Evolutionary conservation across 495 filamentous ascomycete genomes (phyloP).

Genomic region (Neurospora sp.): DNA sequence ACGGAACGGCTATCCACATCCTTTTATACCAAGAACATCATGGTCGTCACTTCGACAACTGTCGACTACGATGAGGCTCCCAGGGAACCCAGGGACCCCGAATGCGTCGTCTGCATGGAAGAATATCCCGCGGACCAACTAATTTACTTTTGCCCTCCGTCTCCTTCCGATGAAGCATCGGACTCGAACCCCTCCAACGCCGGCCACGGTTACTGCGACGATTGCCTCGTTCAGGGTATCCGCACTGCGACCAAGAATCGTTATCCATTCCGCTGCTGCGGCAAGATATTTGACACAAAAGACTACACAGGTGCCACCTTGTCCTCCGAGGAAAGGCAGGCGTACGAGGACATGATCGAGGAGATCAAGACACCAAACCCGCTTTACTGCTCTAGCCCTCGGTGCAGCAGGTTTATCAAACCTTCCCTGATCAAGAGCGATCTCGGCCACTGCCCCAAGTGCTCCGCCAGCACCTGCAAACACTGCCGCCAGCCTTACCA

Average conservation of each 20-base stretch:
- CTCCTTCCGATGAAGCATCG: neutral
- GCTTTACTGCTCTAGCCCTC: neutral
- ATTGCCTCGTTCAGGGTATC: constrained; percentile 1
- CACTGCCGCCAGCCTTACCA: neutral
- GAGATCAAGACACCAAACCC: constrained; percentile 1
- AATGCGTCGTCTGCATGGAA: neutral
- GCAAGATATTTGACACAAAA: neutral
- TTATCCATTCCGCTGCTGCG: constrained; percentile 3
- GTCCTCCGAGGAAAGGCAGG: neutral
- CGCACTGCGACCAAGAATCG: neutral
- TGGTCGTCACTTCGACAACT: neutral
- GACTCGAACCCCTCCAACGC: neutral
- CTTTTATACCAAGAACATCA: neutral
- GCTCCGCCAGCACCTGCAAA: neutral
- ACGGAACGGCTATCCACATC: neutral
- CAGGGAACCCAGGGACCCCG: neutral
- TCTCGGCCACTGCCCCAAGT: neutral
- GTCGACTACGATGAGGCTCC: neutral
- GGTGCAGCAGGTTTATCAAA: neutral
- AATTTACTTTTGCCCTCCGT: neutral
- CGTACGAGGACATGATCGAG: neutral
- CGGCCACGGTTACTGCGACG: constrained; percentile 2
- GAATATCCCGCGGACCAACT: neutral
- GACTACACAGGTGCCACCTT: neutral
- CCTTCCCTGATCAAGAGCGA: neutral